A percentile compares a stretch with the other conserved stretches of the same genome.
Conservation (phyloP, 2,329 filamentous ascomycete species). For the Ceratocystis harringtonii region DNA sequence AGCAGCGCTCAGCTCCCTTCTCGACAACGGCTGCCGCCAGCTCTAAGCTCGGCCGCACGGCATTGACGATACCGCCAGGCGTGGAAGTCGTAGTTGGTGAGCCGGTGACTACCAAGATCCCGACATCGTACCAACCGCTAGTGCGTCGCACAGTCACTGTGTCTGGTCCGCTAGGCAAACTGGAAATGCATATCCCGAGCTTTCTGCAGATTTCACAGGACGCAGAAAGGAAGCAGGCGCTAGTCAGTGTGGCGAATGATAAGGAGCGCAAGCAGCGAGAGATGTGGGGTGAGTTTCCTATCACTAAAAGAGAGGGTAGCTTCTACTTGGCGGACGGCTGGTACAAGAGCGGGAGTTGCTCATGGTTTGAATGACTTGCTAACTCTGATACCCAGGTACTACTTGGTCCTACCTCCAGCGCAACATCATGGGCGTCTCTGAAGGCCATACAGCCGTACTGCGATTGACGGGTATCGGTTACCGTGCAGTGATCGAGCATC, state of each 20-base stretch:
- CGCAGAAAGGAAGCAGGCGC: slow-evolving; percentile 43
- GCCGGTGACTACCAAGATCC: slow-evolving; percentile 37
- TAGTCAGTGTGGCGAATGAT: slow-evolving; percentile 54
- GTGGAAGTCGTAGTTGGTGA: slow-evolving; percentile 63
- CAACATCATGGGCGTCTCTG: slow-evolving; percentile 83
- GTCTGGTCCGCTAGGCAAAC: slow-evolving; percentile 65
- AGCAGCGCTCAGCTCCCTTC: slow-evolving; percentile 37
- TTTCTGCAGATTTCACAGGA: slow-evolving; percentile 64
- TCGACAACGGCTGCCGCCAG: slow-evolving; percentile 50
- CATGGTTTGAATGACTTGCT: background rate
- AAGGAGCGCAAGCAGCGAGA: slow-evolving; percentile 61
- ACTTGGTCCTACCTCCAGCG: slow-evolving; percentile 80
- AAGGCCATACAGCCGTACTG: slow-evolving; percentile 88
- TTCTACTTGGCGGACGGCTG: background rate
- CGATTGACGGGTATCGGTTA: slow-evolving; percentile 92
- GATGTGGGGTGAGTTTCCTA: slow-evolving; percentile 68
- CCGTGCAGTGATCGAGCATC: slow-evolving; percentile 69
- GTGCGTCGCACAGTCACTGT: slow-evolving; percentile 56
- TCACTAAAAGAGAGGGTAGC: background rate
- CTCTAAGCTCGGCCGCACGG: slow-evolving; percentile 76
- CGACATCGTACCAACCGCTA: slow-evolving; percentile 45
- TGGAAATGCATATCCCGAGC: slow-evolving; percentile 63
- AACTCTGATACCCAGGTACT: slow-evolving; percentile 46
- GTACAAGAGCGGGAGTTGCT: background rate
- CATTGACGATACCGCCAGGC: slow-evolving; percentile 66